phyloP scores from a whole-genome alignment of 1,139 yeast genomes.

The Candida neerlandica region DNA sequence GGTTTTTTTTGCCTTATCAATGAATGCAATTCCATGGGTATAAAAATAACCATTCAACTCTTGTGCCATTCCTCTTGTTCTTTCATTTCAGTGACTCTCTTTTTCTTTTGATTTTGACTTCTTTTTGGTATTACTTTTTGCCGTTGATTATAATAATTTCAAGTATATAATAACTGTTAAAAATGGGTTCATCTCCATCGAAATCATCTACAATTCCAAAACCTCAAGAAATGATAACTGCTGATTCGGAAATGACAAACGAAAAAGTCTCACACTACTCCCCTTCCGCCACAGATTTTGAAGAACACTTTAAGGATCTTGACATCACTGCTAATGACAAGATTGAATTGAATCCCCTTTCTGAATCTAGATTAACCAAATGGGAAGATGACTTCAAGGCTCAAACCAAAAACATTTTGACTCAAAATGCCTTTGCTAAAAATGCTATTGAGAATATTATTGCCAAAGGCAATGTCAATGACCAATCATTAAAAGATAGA shows the following conservation, averaged over 20 bases:
- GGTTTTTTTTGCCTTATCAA: not conserved
- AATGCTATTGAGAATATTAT: constrained; percentile 51
- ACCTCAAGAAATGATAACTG: not conserved
- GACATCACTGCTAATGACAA: constrained; percentile 3
- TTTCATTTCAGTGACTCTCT: not conserved
- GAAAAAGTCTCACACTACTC: not conserved
- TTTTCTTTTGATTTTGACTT: not conserved
- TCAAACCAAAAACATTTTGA: constrained; percentile 59
- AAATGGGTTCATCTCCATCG: constrained; percentile 1
- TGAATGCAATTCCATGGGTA: not conserved
- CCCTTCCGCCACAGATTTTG: constrained; percentile 7
- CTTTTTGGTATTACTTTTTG: not conserved
- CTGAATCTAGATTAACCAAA: constrained; percentile 31
- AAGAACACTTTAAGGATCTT: constrained; percentile 12
- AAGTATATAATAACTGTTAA: not conserved
- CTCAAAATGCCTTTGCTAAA: constrained; percentile 59
- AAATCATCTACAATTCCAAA: not conserved
- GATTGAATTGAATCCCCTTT: constrained; percentile 27
- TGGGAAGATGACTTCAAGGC: constrained; percentile 56
- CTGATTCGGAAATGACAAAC: constrained; percentile 1
- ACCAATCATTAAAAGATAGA: constrained; percentile 33
- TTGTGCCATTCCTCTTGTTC: not conserved
- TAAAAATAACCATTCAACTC: not conserved
- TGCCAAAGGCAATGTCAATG: constrained; percentile 24
- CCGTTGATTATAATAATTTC: not conserved